Conservation (phyloP, 202 grass and related monocot genomes). For the Brachypodium distachyon region DNA sequence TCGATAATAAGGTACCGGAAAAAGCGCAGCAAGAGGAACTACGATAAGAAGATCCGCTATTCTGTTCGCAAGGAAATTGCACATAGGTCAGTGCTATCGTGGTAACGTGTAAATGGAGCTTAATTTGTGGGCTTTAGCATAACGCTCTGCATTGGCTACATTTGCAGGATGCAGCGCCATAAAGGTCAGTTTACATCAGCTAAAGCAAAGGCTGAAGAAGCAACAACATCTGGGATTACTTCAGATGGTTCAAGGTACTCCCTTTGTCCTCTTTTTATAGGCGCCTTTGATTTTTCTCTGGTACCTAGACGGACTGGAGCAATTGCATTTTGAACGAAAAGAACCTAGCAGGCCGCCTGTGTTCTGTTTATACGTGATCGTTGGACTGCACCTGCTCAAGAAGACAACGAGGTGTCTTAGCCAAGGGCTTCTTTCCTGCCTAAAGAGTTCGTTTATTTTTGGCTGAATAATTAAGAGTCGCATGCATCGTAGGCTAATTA, state of each 20-base stretch:
- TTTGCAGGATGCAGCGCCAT: slow-evolving; percentile 90
- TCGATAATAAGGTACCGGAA: slow-evolving; percentile 90
- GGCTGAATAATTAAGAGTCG: too few species aligned
- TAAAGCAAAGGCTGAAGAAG: slow-evolving; percentile 73
- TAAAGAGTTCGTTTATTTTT: too few species aligned
- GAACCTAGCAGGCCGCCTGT: too few species aligned
- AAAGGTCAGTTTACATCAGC: slow-evolving; percentile 91
- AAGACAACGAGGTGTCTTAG: too few species aligned
- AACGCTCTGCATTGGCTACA: neutral
- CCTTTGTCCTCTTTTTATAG: slow-evolving; percentile 57
- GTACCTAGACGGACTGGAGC: slow-evolving; percentile 33
- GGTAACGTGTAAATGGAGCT: neutral
- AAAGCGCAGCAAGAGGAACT: slow-evolving; percentile 92
- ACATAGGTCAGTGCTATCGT: slow-evolving; percentile 47
- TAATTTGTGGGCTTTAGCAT: neutral
- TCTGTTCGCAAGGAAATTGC: slow-evolving; percentile 90
- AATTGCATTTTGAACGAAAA: neutral
- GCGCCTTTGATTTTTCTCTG: too few species aligned
- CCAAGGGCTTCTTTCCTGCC: too few species aligned
- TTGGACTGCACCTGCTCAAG: too few species aligned
- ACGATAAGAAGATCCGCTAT: slow-evolving; percentile 94
- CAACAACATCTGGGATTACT: neutral
- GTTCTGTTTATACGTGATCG: too few species aligned
- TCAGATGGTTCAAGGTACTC: slow-evolving; percentile 49
- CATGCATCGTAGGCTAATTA: too few species aligned